Percentiles rank a stretch among this genome's conserved stretches.
These are phyloP conservation scores for Margaritispora aquatica DNA, from an alignment of 495 filamentous ascomycete species.

Conservation along the genomic window DNA sequence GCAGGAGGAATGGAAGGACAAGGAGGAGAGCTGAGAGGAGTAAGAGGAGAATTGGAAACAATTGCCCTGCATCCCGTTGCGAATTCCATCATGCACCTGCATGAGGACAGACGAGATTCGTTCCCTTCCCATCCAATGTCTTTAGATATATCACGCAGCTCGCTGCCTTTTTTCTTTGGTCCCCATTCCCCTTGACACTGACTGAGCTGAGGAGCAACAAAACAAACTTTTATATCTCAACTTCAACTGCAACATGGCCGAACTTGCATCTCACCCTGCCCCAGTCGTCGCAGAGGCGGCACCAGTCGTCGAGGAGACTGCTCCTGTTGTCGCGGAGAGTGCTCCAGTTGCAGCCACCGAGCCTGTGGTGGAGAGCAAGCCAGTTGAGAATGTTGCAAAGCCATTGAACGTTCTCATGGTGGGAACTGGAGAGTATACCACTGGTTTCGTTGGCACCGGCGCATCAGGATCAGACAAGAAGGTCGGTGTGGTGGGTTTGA, in stretches of 20 bases:
- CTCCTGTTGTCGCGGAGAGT: not conserved
- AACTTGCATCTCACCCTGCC: constrained; percentile 14
- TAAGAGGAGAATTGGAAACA: too few species aligned
- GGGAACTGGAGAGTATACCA: constrained; percentile 94
- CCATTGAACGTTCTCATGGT: constrained; percentile 89
- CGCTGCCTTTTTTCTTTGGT: not conserved
- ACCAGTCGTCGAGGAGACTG: not conserved
- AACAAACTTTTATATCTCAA: not conserved
- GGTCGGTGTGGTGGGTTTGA: constrained; percentile 85
- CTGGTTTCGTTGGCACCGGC: constrained; percentile 75
- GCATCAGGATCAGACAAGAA: constrained; percentile 85
- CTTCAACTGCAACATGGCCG: constrained; percentile 14
- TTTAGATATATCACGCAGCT: not conserved
- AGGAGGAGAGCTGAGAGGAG: not conserved
- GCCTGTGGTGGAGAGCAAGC: not conserved
- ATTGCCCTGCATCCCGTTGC: not conserved
- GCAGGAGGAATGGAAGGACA: not conserved
- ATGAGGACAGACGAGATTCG: not conserved
- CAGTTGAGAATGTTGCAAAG: constrained; percentile 27
- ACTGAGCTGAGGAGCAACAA: not conserved
- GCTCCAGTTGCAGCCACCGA: not conserved
- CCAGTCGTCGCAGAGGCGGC: not conserved
- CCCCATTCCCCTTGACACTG: not conserved
- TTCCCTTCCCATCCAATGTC: too few species aligned
- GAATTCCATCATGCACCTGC: not conserved